Evolutionary conservation across 805 yeast genomes (phyloP), one percentile per base, ranked within the genome.

Genomic region (Suhomyces xylopsoci): DNA sequence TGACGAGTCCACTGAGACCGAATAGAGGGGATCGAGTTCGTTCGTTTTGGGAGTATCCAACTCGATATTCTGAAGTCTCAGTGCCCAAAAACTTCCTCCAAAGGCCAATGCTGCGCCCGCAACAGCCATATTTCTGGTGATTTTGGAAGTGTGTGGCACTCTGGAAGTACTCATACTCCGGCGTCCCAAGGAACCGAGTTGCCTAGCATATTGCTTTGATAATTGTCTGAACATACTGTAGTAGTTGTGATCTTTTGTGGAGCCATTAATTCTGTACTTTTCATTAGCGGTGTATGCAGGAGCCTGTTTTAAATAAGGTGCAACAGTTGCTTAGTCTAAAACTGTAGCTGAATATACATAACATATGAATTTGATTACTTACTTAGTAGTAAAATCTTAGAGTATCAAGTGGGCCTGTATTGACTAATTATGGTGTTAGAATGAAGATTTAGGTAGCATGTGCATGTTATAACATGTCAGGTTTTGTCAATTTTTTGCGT

Each of bases 1-100:
- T 1, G 77, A 66, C 3, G 74, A 69, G 58, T 82, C 85, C 2
- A 83, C 82, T 19, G 60, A 58, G n/a, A 81, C 73, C 1, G 73
- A 55, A 32, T 66, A 50, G 3, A 55, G 57, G n/a, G 60, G 60
- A 20, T 32, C 26, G 24, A 47, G 38, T 8, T 28, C 36, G 19
- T 19, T 20, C 2, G 22, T 41, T n/a, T 14, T n/a, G 9, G 47
- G 20, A 22, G 62, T 62, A 24, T 52, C 55, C 17, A 44, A 41
- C 15, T 52, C 25, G 17, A 52, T 38, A 48, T 26, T 19, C 25
- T 22, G 44, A 24, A 20, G 5, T 34, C 15, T 30, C 15, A 9
- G 32, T n/a, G 48, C 41, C 34, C 40, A 38, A n/a, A 26, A 9
- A 25, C 24, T 19, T n/a, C 41, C 51, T 5, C 45, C 54, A 36